phyloP scores from a whole-genome alignment of 495 filamentous ascomycete genomes.

The Haplographium delicatum region DNA sequence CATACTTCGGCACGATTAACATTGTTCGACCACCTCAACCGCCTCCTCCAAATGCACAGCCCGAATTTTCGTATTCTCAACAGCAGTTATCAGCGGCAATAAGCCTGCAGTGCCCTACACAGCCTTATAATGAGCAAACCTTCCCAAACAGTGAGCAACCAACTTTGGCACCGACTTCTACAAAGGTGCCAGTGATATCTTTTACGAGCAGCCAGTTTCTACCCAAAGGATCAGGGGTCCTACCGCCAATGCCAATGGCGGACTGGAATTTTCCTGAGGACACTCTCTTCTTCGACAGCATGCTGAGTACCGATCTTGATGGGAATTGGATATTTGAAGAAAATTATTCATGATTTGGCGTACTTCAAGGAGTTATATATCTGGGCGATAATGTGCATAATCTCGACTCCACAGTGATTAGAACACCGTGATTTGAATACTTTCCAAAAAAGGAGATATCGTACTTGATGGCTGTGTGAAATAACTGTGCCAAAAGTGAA shows the following conservation, averaged over 20 bases:
- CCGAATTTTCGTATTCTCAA: neutral
- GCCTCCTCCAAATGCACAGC: neutral
- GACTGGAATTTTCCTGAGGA: constrained; percentile 21
- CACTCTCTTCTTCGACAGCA: constrained; percentile 22
- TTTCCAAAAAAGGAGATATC: too few species aligned
- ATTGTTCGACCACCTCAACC: constrained; percentile 31
- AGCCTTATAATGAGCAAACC: neutral
- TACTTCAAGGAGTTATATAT: too few species aligned
- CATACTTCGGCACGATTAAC: constrained; percentile 41
- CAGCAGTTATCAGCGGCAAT: neutral
- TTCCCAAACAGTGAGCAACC: neutral
- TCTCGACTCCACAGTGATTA: too few species aligned
- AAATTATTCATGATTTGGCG: too few species aligned
- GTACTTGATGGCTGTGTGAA: too few species aligned
- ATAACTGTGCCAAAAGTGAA: too few species aligned
- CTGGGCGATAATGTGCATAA: too few species aligned
- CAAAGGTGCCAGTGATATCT: constrained; percentile 5
- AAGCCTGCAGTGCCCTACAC: neutral
- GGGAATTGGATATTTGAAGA: constrained; percentile 19
- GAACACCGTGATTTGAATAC: too few species aligned
- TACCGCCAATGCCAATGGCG: constrained; percentile 3
- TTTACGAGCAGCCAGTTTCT: constrained; percentile 12
- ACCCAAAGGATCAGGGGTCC: neutral
- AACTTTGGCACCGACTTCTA: neutral
- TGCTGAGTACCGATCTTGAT: constrained; percentile 24